These are phyloP conservation scores for Fusarium setosum DNA, from an alignment of 2,329 filamentous ascomycete genomes.

Conservation along the genomic window DNA sequence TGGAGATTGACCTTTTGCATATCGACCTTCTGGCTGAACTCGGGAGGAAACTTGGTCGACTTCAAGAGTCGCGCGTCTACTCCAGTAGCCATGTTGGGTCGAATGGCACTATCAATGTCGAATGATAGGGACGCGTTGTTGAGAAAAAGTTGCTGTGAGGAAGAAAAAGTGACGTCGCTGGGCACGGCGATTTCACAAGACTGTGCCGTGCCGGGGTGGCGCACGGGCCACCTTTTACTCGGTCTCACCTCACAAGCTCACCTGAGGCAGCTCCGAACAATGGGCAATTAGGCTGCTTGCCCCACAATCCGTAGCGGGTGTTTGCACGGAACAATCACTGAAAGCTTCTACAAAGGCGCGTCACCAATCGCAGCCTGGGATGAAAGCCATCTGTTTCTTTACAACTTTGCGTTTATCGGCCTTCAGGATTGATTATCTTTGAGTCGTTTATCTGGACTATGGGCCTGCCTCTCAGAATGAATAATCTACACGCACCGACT, in stretches of 20 bases:
- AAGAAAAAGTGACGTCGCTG: slow-evolving; percentile 48
- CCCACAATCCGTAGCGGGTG: slow-evolving; percentile 3
- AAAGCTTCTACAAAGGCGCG: slow-evolving; percentile 23
- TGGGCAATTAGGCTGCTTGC: background rate
- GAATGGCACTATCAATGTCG: slow-evolving; percentile 28
- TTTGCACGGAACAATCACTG: slow-evolving; percentile 17
- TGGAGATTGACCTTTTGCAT: slow-evolving; percentile 97
- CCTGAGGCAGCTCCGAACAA: background rate
- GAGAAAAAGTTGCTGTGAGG: slow-evolving; percentile 32
- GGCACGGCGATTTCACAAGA: slow-evolving; percentile 12
- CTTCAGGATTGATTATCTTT: too few species aligned
- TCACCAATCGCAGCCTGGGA: slow-evolving; percentile 35
- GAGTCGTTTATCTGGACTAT: slow-evolving; percentile 8
- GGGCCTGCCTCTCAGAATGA: slow-evolving; percentile 53
- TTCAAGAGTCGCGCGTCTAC: slow-evolving; percentile 91
- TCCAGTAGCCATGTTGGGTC: slow-evolving; percentile 76
- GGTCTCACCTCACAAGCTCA: background rate
- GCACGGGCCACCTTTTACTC: slow-evolving; percentile 24
- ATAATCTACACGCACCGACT: slow-evolving; percentile 68
- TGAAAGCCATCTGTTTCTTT: slow-evolving; percentile 3
- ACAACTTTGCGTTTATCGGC: slow-evolving; percentile 11
- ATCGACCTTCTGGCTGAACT: slow-evolving; percentile 96
- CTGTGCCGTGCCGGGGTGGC: background rate
- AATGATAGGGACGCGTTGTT: slow-evolving; percentile 31
- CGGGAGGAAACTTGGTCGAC: slow-evolving; percentile 91